Percentiles rank a stretch among this genome's conserved stretches.
These are phyloP conservation scores for Wickerhamomyces bisporus DNA, from an alignment of 805 yeast species.

Conservation along the genomic window DNA sequence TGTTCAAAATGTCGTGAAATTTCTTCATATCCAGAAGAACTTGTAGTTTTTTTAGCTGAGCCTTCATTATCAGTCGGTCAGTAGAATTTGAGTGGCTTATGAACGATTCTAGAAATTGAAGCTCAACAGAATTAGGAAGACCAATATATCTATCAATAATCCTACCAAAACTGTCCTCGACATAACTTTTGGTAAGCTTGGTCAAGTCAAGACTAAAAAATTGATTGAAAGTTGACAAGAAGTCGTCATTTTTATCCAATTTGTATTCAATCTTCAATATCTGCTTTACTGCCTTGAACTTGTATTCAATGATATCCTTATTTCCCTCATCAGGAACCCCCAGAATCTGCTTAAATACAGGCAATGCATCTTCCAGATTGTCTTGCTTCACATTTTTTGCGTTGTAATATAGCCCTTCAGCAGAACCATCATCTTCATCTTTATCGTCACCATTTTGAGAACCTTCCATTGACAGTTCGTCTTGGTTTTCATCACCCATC, in stretches of 20 bases:
- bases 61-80: slow-evolving; percentile 43
- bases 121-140: slow-evolving; percentile 15
- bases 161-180: slow-evolving; percentile 34
- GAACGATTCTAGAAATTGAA: slow-evolving; percentile 27
- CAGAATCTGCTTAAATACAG: slow-evolving; percentile 16
- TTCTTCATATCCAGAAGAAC: slow-evolving; percentile 26
- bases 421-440: slow-evolving; percentile 23
- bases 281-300: slow-evolving; percentile 24
- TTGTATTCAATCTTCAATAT: slow-evolving; percentile 19
- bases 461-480: slow-evolving; percentile 1
- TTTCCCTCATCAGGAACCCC: slow-evolving; percentile 32
- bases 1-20: slow-evolving; percentile 28
- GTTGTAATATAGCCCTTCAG: slow-evolving; percentile 24
- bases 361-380: slow-evolving; percentile 18
- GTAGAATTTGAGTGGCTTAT: slow-evolving; percentile 22
- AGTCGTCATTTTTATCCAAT: slow-evolving; percentile 10
- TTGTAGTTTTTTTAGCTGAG: slow-evolving; percentile 41
- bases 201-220: slow-evolving; percentile 10
- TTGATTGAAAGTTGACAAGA: slow-evolving; percentile 3
- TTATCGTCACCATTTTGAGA: slow-evolving; percentile 23
- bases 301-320: slow-evolving; percentile 22
- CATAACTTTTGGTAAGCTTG: slow-evolving; percentile 21
- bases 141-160: slow-evolving; percentile 31
- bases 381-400: slow-evolving; percentile 22
- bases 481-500: slow-evolving; percentile 3